Percentiles rank a stretch among this genome's conserved stretches.
Conservation (phyloP, 2,329 filamentous ascomycete genomes). For the Exophiala xenobiotica region DNA sequence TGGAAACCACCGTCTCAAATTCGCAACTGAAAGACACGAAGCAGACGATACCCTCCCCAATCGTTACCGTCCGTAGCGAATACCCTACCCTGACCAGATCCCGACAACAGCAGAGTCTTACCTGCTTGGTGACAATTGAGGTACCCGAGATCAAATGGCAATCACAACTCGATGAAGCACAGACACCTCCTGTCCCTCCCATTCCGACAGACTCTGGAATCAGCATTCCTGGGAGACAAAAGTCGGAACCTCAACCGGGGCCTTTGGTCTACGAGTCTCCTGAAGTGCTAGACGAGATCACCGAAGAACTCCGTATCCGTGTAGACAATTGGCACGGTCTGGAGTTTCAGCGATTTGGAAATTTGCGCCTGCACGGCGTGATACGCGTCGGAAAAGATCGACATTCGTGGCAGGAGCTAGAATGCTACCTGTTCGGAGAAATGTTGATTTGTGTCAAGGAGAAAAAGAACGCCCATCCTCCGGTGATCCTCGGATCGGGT, state of each 20-base stretch:
- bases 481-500: slow-evolving; percentile 63
- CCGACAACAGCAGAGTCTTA: slow-evolving; percentile 89
- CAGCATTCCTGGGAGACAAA: slow-evolving; percentile 40
- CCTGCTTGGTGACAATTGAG: slow-evolving; percentile 90
- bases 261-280: slow-evolving; percentile 63
- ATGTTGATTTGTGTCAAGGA: slow-evolving; percentile 99
- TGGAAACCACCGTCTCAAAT: slow-evolving; percentile 81
- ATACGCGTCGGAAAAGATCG: slow-evolving; percentile 95
- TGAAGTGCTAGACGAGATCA: slow-evolving; percentile 78
- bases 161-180: slow-evolving; percentile 76
- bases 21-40: slow-evolving; percentile 66
- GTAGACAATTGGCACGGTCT: slow-evolving; percentile 99
- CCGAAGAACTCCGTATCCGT: slow-evolving; percentile 77
- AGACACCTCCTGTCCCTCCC: slow-evolving; percentile 52
- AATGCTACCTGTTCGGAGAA: slow-evolving; percentile 95
- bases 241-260: slow-evolving; percentile 31
- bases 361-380: slow-evolving; percentile 82
- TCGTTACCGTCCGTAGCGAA: slow-evolving; percentile 92
- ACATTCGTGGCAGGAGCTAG: slow-evolving; percentile 93
- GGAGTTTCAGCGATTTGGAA: slow-evolving; percentile 83
- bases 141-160: slow-evolving; percentile 91
- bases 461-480: slow-evolving; percentile 70
- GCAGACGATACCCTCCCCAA: slow-evolving; percentile 86
- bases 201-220: slow-evolving; percentile 50
- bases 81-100: slow-evolving; percentile 92